Conservation (phyloP, 129 eudicot species). For the Tagetes erecta region DNA sequence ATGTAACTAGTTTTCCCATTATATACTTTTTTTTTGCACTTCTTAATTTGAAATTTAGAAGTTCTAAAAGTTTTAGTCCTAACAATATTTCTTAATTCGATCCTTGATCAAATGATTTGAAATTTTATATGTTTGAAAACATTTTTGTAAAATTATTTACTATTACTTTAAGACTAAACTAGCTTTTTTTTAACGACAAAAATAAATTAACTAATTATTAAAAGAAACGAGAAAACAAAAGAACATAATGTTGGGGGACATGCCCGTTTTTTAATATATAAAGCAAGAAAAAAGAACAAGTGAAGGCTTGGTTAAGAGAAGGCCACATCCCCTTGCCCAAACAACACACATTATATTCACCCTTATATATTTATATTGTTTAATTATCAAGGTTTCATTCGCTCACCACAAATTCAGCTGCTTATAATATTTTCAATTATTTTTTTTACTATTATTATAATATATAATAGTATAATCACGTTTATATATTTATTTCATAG, state of each 20-base stretch:
- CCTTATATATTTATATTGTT: slow-evolving; percentile 12
- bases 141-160: too few species aligned
- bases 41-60: too few species aligned
- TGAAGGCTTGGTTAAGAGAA: slow-evolving; percentile 24
- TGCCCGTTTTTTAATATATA: slow-evolving; percentile 12
- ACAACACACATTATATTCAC: slow-evolving; percentile 17
- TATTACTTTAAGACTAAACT: too few species aligned
- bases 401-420: slow-evolving; percentile 20
- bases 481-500: neutral
- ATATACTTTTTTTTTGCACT: too few species aligned
- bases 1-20: too few species aligned
- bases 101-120: too few species aligned
- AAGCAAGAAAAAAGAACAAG: slow-evolving; percentile 27
- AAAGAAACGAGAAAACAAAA: slow-evolving; percentile 16
- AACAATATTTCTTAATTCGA: too few species aligned
- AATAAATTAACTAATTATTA: neutral
- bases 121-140: too few species aligned
- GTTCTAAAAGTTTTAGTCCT: too few species aligned
- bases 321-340: slow-evolving; percentile 33
- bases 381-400: slow-evolving; percentile 23
- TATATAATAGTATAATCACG: slow-evolving; percentile 2
- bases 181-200: too few species aligned
- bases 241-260: slow-evolving; percentile 14
- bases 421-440: neutral
- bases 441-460: neutral